Conservation (phyloP, 768 basidiomycete species). For the Mycena polygramma region DNA sequence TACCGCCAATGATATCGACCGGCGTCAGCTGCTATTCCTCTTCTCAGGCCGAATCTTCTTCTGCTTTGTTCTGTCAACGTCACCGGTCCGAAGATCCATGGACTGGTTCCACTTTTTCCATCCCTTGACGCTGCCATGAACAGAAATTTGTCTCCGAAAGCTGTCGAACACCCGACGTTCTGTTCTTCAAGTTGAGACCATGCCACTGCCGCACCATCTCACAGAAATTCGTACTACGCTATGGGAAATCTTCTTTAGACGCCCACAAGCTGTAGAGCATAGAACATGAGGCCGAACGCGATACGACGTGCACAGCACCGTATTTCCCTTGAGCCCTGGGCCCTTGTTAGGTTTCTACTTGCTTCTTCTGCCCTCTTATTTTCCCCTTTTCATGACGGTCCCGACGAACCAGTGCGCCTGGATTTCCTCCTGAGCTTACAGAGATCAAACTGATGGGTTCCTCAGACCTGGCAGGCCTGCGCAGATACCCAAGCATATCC, state of each 20-base stretch:
- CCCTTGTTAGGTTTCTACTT: neutral
- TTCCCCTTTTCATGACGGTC: neutral
- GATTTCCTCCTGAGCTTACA: neutral
- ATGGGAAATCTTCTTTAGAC: constrained; percentile 13
- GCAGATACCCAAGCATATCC: constrained; percentile 3
- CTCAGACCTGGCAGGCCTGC: neutral
- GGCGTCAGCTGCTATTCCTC: neutral
- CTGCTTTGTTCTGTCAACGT: neutral
- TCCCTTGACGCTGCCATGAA: no score
- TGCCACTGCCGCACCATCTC: no score
- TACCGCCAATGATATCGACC: neutral
- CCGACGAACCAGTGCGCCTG: neutral
- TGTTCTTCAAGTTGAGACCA: no score
- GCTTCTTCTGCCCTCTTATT: neutral
- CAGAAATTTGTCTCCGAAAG: no score
- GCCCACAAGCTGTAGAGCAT: constrained; percentile 27
- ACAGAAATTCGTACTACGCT: neutral
- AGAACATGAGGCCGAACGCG: constrained; percentile 17
- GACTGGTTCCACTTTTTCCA: no score
- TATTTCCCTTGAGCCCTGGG: constrained; percentile 4
- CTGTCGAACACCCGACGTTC: no score
- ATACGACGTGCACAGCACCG: constrained; percentile 20
- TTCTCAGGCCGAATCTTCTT: neutral
- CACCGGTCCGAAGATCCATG: neutral
- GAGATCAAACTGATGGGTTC: neutral